Evolutionary conservation across 495 filamentous ascomycete genomes (phyloP).

Genomic region (Platismatia glauca): DNA sequence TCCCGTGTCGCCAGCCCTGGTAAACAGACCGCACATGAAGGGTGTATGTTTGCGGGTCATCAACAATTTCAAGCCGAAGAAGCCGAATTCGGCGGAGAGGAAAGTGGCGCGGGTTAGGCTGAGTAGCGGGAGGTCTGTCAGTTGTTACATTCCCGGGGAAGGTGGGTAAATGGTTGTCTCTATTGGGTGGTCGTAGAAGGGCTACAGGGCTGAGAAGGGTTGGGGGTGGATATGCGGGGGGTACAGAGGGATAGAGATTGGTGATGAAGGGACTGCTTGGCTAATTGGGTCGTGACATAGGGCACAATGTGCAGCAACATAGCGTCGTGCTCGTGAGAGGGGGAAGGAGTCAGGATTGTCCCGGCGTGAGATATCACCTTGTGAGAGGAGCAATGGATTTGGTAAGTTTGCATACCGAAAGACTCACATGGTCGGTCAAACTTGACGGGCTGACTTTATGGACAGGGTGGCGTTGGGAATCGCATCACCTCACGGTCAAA

Average conservation of each 20-base stretch:
- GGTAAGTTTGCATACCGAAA: constrained; percentile 49
- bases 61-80: constrained; percentile 82
- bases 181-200: background rate
- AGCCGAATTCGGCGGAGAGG: constrained; percentile 92
- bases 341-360: constrained; percentile 90
- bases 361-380: constrained; percentile 91
- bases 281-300: constrained; percentile 28
- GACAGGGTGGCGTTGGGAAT: constrained; percentile 81
- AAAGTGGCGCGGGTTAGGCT: constrained; percentile 85
- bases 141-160: constrained; percentile 90
- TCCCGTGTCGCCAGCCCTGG: constrained; percentile 74
- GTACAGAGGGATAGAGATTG: too few relatives aligned
- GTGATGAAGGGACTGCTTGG: background rate
- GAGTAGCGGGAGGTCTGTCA: constrained; percentile 78
- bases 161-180: constrained; percentile 35
- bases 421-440: constrained; percentile 15
- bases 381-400: constrained; percentile 90
- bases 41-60: constrained; percentile 90
- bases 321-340: constrained; percentile 90
- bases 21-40: constrained; percentile 71
- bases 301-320: constrained; percentile 98
- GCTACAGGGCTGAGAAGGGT: too few relatives aligned
- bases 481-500: constrained; percentile 80
- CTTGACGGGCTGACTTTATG: constrained; percentile 20
- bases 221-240: background rate